Percentiles rank a stretch among this genome's conserved stretches.
phyloP scores from a whole-genome alignment of 2,329 filamentous ascomycete genomes.

The Xylariaceae sp. region DNA sequence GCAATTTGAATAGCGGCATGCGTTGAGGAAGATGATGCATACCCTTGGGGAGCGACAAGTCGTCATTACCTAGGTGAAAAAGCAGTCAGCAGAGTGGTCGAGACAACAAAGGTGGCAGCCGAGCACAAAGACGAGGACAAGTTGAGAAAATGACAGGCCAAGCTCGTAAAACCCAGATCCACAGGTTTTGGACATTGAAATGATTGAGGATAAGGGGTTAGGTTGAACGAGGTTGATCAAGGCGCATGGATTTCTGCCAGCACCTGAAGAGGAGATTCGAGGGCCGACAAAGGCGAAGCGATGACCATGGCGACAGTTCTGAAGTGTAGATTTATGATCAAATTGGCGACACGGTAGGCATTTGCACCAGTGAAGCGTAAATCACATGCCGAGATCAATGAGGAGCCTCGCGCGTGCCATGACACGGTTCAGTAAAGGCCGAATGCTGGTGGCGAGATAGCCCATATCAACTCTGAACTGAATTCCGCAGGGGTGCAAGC shows the following conservation, averaged over 20 bases:
- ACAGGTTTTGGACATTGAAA: constrained; percentile 13
- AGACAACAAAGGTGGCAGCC: not conserved
- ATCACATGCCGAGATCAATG: not conserved
- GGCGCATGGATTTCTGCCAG: not conserved
- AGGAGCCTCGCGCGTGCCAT: not conserved
- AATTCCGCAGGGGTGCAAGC: not conserved
- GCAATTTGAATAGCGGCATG: not conserved
- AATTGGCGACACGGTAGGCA: not conserved
- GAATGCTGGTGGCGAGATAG: not conserved
- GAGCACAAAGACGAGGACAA: not conserved
- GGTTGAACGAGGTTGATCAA: not conserved
- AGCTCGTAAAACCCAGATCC: constrained; percentile 2
- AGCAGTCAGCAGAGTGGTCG: constrained; percentile 3
- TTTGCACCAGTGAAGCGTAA: not conserved
- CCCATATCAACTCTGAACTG: not conserved
- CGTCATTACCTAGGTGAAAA: constrained; percentile 49
- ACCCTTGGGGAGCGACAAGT: constrained; percentile 62
- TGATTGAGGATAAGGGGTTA: constrained; percentile 7
- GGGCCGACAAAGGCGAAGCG: not conserved
- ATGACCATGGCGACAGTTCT: not conserved
- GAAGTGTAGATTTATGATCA: not conserved
- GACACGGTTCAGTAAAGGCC: not conserved
- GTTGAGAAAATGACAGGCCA: constrained; percentile 4
- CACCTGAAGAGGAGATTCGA: not conserved
- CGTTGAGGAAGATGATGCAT: constrained; percentile 22